Percentiles rank a stretch among this genome's conserved stretches.
phyloP scores from a whole-genome alignment of 805 yeast species.

The Metschnikowia koreensis region DNA sequence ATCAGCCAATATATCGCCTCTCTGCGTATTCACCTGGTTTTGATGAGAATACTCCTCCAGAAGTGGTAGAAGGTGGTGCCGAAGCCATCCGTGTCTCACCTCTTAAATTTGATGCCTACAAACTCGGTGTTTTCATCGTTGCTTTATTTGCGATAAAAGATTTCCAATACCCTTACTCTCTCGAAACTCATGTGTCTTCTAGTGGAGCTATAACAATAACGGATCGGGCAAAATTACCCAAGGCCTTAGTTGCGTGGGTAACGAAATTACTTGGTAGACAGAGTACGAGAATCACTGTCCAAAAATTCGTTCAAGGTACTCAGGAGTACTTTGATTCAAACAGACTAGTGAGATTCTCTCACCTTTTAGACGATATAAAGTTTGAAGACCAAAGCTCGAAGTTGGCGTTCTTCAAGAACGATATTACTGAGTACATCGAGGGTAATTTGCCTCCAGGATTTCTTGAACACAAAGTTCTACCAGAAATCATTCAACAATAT shows the following conservation, averaged over 20 bases:
- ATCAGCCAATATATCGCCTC: conserved; percentile 41
- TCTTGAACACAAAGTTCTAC: conserved; percentile 62
- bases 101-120: conserved; percentile 60
- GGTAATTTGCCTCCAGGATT: conserved; percentile 48
- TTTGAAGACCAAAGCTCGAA: conserved; percentile 55
- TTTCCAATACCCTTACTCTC: conserved; percentile 1
- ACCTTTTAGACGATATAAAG: conserved; percentile 54
- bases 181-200: not conserved
- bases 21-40: conserved; percentile 25
- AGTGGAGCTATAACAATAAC: conserved; percentile 1
- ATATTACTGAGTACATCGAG: conserved; percentile 25
- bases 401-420: conserved; percentile 38
- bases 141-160: conserved; percentile 39
- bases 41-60: conserved; percentile 44
- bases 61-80: conserved; percentile 45
- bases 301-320: conserved; percentile 28
- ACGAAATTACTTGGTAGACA: conserved; percentile 37
- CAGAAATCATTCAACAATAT: conserved; percentile 55
- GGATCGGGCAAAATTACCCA: conserved; percentile 30
- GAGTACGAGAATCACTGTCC: conserved; percentile 31
- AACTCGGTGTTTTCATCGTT: conserved; percentile 55
- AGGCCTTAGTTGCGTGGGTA: conserved; percentile 31
- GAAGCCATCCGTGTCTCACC: conserved; percentile 36
- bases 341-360: conserved; percentile 50
- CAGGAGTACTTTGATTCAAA: conserved; percentile 33